phyloP scores from a whole-genome alignment of 805 yeast species.

The Metschnikowia colocasiae region DNA sequence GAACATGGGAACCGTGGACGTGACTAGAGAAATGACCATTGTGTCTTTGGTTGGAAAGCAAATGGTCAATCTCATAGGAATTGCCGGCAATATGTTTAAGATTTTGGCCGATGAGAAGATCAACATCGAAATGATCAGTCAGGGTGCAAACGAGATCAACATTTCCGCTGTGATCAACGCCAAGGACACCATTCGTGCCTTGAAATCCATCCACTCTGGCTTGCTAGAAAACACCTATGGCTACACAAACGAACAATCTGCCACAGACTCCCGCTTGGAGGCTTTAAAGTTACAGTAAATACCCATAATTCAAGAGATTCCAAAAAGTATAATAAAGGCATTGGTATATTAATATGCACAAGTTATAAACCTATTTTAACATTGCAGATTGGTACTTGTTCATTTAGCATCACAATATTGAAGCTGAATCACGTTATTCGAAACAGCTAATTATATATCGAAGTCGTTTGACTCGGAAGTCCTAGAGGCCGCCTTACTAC shows the following conservation, averaged over 20 bases:
- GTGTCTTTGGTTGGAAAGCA: conserved; percentile 94
- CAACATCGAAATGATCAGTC: conserved; percentile 96
- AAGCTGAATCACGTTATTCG: not conserved
- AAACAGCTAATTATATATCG: conserved; percentile 19
- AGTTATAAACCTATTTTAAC: no score
- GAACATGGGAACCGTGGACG: conserved; percentile 83
- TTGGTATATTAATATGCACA: no score
- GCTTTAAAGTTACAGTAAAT: conserved; percentile 14
- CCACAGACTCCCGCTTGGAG: conserved; percentile 17
- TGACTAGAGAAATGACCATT: conserved; percentile 83
- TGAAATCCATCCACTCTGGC: conserved; percentile 78
- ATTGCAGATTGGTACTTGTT: not conserved
- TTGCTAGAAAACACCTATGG: conserved; percentile 49
- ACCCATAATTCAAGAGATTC: not conserved
- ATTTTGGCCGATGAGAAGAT: conserved; percentile 87
- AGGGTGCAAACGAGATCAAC: conserved; percentile 97
- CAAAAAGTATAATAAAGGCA: no score
- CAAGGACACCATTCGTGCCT: conserved; percentile 76
- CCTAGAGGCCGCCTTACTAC: conserved; percentile 14
- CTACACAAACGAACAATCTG: conserved; percentile 15
- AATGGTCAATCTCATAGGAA: conserved; percentile 95
- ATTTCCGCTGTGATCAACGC: conserved; percentile 92
- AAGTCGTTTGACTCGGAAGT: conserved; percentile 23
- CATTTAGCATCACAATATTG: not conserved
- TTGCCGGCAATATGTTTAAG: conserved; percentile 95